A percentile compares a stretch with the other conserved stretches of the same genome.
Evolutionary conservation across 202 grass and related monocot species (phyloP).

Genomic region (Panicum hallii): DNA sequence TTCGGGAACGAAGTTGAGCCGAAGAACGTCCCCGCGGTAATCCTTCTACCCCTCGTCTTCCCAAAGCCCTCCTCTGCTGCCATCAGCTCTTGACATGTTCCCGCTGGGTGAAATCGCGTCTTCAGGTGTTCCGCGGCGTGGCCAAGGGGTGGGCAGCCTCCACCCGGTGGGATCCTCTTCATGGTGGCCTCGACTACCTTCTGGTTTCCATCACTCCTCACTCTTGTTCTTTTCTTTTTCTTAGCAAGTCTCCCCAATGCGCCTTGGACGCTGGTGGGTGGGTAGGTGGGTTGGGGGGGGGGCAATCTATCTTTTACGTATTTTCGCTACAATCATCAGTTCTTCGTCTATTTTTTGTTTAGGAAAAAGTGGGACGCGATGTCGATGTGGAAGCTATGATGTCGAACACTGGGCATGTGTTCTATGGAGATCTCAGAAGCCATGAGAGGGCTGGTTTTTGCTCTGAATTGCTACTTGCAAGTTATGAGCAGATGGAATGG

Average conservation of each 20-base stretch:
- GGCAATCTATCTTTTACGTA: too few species aligned
- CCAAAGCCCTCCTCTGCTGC: slow-evolving; percentile 1
- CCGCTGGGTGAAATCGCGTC: slow-evolving; percentile 5
- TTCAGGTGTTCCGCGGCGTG: slow-evolving; percentile 68
- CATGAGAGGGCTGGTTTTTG: slow-evolving; percentile 72
- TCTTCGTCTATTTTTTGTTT: slow-evolving; percentile 28
- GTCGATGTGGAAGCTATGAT: slow-evolving; percentile 83
- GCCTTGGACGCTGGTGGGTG: neutral
- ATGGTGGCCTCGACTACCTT: slow-evolving; percentile 88
- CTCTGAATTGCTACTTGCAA: slow-evolving; percentile 5
- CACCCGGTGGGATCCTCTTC: slow-evolving; percentile 72
- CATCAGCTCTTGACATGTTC: slow-evolving; percentile 6
- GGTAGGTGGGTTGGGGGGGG: neutral
- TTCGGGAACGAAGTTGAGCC: slow-evolving; percentile 68
- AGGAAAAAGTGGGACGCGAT: slow-evolving; percentile 78
- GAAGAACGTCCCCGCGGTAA: slow-evolving; percentile 69
- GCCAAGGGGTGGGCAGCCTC: slow-evolving; percentile 64
- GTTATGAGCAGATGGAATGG: neutral
- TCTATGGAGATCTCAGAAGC: slow-evolving; percentile 90
- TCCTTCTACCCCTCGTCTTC: neutral
- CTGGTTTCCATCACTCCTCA: slow-evolving; percentile 52
- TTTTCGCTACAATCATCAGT: neutral
- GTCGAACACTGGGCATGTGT: slow-evolving; percentile 66
- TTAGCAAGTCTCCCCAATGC: neutral
- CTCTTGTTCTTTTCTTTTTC: neutral